Percentiles rank a stretch among this genome's conserved stretches.
Conservation (phyloP, 2,329 filamentous ascomycete species). For the Penicillium sp. region DNA sequence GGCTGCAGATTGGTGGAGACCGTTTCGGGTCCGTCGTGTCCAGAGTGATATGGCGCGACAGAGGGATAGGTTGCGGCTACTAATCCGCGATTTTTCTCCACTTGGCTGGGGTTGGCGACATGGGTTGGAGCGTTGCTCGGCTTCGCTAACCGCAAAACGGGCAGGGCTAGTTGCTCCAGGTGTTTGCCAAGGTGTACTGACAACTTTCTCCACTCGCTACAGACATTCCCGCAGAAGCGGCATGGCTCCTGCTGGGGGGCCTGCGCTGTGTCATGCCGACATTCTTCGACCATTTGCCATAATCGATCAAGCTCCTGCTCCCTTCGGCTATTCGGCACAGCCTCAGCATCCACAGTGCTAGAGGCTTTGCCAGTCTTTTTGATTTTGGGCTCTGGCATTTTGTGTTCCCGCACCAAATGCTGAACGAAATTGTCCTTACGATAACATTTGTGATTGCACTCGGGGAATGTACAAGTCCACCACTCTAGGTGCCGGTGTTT, state of each 20-base stretch:
- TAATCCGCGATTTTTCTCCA: background rate
- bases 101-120: constrained; percentile 8
- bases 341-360: constrained; percentile 20
- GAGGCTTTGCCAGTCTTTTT: constrained; percentile 66
- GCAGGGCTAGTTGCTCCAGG: constrained; percentile 88
- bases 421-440: constrained; percentile 91
- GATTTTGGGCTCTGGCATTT: constrained; percentile 75
- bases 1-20: constrained; percentile 9
- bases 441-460: constrained; percentile 80
- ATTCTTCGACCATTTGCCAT: constrained; percentile 75
- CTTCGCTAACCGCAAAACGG: constrained; percentile 61
- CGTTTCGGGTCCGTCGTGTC: background rate
- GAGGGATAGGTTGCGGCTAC: constrained; percentile 4
- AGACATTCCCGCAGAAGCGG: constrained; percentile 79
- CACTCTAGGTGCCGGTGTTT: constrained; percentile 85
- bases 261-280: constrained; percentile 67
- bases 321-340: constrained; percentile 27
- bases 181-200: constrained; percentile 92
- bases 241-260: constrained; percentile 75
- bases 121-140: constrained; percentile 38
- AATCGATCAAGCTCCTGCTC: constrained; percentile 59
- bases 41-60: constrained; percentile 4
- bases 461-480: constrained; percentile 81
- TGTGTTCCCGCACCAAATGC: constrained; percentile 88
- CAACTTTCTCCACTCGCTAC: constrained; percentile 86